phyloP scores from a whole-genome alignment of 108 stramenopile species.

The Pseudonitzschia multiseries region DNA sequence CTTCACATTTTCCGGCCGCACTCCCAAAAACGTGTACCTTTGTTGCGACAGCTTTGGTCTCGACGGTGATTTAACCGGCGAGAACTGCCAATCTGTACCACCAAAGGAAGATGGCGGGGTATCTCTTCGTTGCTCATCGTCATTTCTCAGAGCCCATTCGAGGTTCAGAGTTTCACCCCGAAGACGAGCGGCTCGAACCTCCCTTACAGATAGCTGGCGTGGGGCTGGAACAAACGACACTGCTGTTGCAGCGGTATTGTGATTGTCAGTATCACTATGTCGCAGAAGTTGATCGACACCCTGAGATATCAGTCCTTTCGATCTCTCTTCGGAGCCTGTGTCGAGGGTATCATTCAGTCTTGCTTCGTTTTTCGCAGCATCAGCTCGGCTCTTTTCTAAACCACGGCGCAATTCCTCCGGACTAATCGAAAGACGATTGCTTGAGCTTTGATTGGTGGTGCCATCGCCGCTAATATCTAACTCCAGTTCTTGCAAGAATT shows the following conservation, averaged over 20 bases:
- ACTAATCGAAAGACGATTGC: conserved; percentile 50
- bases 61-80: conserved; percentile 16
- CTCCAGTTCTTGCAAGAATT: conserved; percentile 76
- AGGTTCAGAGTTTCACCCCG: conserved; percentile 63
- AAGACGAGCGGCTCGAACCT: conserved; percentile 59
- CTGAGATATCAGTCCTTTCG: conserved; percentile 9
- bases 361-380: conserved; percentile 14
- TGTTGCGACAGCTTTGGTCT: conserved; percentile 46
- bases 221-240: conserved; percentile 2
- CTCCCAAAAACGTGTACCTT: conserved; percentile 64
- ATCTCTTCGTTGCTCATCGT: conserved; percentile 23
- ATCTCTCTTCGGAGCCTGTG: neutral
- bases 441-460: neutral
- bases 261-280: neutral
- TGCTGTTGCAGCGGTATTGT: conserved; percentile 16
- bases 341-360: neutral
- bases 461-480: conserved; percentile 3
- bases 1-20: conserved; percentile 65
- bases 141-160: conserved; percentile 59
- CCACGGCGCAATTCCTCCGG: conserved; percentile 63
- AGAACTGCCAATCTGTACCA: conserved; percentile 4
- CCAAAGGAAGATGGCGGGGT: neutral
- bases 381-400: conserved; percentile 45
- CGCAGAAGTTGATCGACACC: conserved; percentile 4
- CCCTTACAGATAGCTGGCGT: conserved; percentile 44